These are phyloP conservation scores for Neopestalotiopsis clavispora DNA, from an alignment of 2,329 filamentous ascomycete species.

Conservation along the genomic window DNA sequence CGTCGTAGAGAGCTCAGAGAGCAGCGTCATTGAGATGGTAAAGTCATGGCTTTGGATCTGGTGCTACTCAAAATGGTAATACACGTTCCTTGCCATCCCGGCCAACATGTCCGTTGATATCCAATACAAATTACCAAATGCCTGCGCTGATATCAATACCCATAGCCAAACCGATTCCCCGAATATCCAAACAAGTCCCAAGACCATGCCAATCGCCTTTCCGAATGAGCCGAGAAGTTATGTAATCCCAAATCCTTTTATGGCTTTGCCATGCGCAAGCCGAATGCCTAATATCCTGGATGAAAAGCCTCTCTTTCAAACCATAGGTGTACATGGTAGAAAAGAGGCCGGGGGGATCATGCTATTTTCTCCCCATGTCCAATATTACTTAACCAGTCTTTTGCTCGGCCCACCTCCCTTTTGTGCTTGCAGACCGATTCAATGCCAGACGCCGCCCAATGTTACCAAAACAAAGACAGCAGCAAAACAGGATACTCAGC, in stretches of 20 bases:
- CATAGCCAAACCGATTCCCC: too few relatives aligned
- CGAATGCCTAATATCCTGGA: neutral
- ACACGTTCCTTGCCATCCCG: too few relatives aligned
- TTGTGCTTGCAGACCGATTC: slow-evolving; percentile 45
- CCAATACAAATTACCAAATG: too few relatives aligned
- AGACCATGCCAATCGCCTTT: too few relatives aligned
- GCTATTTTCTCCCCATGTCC: neutral
- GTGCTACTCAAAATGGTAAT: too few relatives aligned
- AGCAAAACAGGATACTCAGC: slow-evolving; percentile 91
- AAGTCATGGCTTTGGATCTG: too few relatives aligned
- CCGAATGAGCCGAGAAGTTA: neutral
- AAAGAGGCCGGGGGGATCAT: neutral
- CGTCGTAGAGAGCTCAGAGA: too few relatives aligned
- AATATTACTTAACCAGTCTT: slow-evolving; percentile 8
- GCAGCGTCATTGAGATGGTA: too few relatives aligned
- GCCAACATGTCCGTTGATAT: too few relatives aligned
- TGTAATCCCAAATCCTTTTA: neutral
- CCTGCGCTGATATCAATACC: too few relatives aligned
- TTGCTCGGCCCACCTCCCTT: slow-evolving; percentile 47
- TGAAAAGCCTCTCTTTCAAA: neutral
- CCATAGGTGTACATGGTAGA: neutral
- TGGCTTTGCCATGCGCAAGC: neutral
- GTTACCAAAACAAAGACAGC: slow-evolving; percentile 94
- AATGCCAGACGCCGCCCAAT: slow-evolving; percentile 82
- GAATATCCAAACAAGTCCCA: too few relatives aligned